Conservation (phyloP, 2,329 filamentous ascomycete genomes). For the Didymosphaeria variabile region DNA sequence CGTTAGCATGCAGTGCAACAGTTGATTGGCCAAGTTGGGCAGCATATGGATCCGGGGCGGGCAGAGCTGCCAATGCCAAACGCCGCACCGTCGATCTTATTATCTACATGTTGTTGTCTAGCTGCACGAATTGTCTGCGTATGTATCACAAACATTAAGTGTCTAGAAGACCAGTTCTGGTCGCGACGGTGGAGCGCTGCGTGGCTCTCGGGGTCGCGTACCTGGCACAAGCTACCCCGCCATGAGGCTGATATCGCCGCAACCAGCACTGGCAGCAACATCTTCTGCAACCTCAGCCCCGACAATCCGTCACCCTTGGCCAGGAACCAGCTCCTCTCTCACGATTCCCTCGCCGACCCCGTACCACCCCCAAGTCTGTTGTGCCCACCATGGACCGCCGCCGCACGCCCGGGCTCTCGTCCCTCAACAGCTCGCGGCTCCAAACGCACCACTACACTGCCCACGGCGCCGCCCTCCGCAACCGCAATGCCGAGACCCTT, state of each 20-base stretch:
- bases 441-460: slow-evolving; percentile 89
- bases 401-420: slow-evolving; percentile 86
- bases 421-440: slow-evolving; percentile 66
- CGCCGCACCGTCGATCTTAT: neutral
- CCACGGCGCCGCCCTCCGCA: slow-evolving; percentile 88
- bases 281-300: too few species aligned
- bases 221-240: slow-evolving; percentile 2
- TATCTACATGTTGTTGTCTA: neutral
- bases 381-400: slow-evolving; percentile 58
- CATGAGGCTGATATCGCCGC: neutral
- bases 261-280: neutral
- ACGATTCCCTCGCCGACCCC: neutral
- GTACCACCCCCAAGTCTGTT: neutral
- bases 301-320: neutral
- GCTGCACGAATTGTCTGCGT: neutral
- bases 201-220: neutral
- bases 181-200: neutral
- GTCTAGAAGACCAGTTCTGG: neutral
- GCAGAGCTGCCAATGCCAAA: neutral
- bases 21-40: neutral
- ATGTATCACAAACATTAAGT: neutral
- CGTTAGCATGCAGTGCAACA: neutral
- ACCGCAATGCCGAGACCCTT: slow-evolving; percentile 82
- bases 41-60: neutral
- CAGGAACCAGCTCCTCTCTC: neutral